phyloP scores from a whole-genome alignment of 352 stramenopile species.

The Phytophthora tubulina region DNA sequence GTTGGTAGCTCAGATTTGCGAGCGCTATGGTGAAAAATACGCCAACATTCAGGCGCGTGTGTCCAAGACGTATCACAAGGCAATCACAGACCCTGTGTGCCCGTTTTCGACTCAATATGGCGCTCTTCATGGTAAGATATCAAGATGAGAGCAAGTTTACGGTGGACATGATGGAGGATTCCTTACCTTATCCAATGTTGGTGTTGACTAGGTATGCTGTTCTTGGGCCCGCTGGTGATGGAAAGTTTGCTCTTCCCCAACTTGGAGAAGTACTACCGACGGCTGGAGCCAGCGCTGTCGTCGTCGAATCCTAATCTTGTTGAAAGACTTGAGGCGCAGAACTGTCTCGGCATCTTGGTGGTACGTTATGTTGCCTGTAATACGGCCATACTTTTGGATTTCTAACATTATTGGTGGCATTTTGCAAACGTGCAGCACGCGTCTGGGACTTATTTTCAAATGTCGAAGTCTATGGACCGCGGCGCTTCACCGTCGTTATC shows the following conservation, averaged over 20 bases:
- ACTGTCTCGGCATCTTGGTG: slow-evolving; percentile 89
- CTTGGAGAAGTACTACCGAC: slow-evolving; percentile 86
- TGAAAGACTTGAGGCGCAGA: slow-evolving; percentile 84
- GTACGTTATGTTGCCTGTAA: slow-evolving; percentile 41
- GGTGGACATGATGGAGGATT: neutral
- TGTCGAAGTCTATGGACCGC: slow-evolving; percentile 56
- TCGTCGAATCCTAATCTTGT: slow-evolving; percentile 81
- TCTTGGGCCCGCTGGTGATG: slow-evolving; percentile 93
- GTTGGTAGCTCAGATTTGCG: slow-evolving; percentile 85
- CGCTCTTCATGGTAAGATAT: slow-evolving; percentile 84
- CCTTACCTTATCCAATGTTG: neutral
- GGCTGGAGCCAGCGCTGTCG: slow-evolving; percentile 83
- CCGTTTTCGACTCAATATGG: slow-evolving; percentile 93
- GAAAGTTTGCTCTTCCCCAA: slow-evolving; percentile 94
- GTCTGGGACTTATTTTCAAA: slow-evolving; percentile 82
- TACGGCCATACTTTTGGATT: neutral
- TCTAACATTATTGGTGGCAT: slow-evolving; percentile 3
- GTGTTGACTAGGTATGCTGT: slow-evolving; percentile 71
- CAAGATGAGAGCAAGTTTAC: neutral
- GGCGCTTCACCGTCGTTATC: slow-evolving; percentile 41
- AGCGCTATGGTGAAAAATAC: slow-evolving; percentile 92
- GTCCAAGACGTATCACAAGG: slow-evolving; percentile 92
- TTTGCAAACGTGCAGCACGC: slow-evolving; percentile 60
- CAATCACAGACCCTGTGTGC: slow-evolving; percentile 77
- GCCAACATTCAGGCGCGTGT: slow-evolving; percentile 92